These are phyloP conservation scores for Vicia villosa DNA, from an alignment of 306 rosid species.

Conservation along the genomic window DNA sequence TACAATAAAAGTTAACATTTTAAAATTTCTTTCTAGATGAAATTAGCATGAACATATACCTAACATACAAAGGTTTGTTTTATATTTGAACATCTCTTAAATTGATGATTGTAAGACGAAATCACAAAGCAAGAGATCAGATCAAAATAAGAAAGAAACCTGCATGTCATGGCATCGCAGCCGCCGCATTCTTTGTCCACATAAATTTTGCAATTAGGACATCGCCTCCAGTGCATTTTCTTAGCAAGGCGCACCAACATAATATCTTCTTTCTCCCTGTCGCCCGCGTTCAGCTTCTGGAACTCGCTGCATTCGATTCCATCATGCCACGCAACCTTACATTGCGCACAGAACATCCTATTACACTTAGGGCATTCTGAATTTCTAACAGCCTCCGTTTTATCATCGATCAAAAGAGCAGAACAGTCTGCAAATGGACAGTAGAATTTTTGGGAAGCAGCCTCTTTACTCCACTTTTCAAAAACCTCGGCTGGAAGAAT, in stretches of 20 bases:
- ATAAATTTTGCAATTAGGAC: constrained; percentile 39
- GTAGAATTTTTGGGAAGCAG: constrained; percentile 32
- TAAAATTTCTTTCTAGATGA: too few species aligned
- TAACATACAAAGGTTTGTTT: too few species aligned
- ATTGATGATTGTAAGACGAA: neutral
- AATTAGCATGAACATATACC: too few species aligned
- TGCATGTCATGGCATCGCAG: constrained; percentile 45
- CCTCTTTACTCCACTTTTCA: constrained; percentile 49
- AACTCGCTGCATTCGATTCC: constrained; percentile 36
- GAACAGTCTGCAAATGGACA: constrained; percentile 52
- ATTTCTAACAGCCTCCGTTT: neutral
- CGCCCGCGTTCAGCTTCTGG: constrained; percentile 39
- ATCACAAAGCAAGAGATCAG: neutral
- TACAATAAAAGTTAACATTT: too few species aligned
- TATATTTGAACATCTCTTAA: too few species aligned
- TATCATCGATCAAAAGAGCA: constrained; percentile 41
- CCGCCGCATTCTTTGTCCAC: constrained; percentile 40
- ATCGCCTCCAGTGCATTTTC: constrained; percentile 38
- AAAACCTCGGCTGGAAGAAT: constrained; percentile 24
- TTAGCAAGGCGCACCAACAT: constrained; percentile 42
- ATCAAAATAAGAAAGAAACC: constrained; percentile 29
- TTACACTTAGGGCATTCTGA: constrained; percentile 45
- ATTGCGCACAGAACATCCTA: constrained; percentile 45
- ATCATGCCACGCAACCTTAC: constrained; percentile 51
- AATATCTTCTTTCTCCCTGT: constrained; percentile 38